Conservation (phyloP, 495 filamentous ascomycete genomes). For the Penicillium longicatenatum region DNA sequence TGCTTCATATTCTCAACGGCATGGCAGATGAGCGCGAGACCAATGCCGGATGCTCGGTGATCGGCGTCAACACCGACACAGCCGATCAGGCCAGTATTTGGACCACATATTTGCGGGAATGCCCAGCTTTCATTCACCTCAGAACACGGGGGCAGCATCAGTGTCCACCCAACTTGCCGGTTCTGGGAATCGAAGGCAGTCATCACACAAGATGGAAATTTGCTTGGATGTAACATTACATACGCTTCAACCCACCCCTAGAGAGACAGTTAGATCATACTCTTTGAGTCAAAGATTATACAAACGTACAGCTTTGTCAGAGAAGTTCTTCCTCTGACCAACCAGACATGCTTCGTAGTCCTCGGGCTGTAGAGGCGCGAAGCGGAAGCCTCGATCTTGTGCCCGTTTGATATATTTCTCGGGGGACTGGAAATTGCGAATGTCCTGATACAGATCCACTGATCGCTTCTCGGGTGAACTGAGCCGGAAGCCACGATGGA, state of each 20-base stretch:
- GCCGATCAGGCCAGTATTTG: conserved; percentile 51
- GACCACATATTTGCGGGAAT: conserved; percentile 46
- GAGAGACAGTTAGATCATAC: conserved; percentile 7
- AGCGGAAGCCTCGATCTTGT: conserved; percentile 38
- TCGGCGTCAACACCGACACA: conserved; percentile 50
- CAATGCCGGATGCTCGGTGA: conserved; percentile 45
- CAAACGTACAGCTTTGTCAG: conserved; percentile 36
- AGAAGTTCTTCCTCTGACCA: conserved; percentile 48
- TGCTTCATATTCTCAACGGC: conserved; percentile 53
- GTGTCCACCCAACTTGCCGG: conserved; percentile 51
- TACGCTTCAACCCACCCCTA: conserved; percentile 54
- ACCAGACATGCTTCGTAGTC: conserved; percentile 46
- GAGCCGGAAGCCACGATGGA: conserved; percentile 46
- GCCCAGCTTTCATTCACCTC: conserved; percentile 43
- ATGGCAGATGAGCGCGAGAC: conserved; percentile 48
- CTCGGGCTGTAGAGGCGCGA: conserved; percentile 39
- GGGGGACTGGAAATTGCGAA: conserved; percentile 37
- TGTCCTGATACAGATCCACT: conserved; percentile 47
- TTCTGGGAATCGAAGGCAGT: conserved; percentile 42
- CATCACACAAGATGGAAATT: conserved; percentile 49
- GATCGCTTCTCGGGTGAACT: conserved; percentile 30
- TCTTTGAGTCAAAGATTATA: not conserved
- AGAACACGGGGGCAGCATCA: conserved; percentile 45
- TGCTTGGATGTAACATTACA: conserved; percentile 35
- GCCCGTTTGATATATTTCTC: conserved; percentile 41